A percentile compares a stretch with the other conserved stretches of the same genome.
phyloP scores from a whole-genome alignment of 176 grass and related monocot genomes.

The Oropetium thomaeum region DNA sequence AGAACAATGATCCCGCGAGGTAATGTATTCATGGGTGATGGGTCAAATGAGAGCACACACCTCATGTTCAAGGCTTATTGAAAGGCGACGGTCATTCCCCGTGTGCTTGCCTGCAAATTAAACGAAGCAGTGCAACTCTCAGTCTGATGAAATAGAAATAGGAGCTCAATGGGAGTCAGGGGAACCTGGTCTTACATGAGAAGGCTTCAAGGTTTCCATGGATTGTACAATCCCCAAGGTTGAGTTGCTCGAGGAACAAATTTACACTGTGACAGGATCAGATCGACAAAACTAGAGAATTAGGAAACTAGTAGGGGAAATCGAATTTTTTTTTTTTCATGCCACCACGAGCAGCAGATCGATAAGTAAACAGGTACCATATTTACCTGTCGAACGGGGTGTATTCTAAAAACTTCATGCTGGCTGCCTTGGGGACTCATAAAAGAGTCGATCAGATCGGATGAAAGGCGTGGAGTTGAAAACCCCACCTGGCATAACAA shows the following conservation, averaged over 20 bases:
- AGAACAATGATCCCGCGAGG: background rate
- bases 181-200: constrained; percentile 39
- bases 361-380: background rate
- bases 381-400: constrained; percentile 78
- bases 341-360: background rate
- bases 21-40: background rate
- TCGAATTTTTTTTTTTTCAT: background rate
- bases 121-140: background rate
- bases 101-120: constrained; percentile 76
- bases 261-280: constrained; percentile 46
- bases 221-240: constrained; percentile 68
- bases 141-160: constrained; percentile 11
- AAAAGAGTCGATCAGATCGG: constrained; percentile 12
- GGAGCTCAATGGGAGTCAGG: background rate
- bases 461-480: constrained; percentile 9
- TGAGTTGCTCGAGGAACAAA: constrained; percentile 68
- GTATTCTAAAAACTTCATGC: constrained; percentile 99
- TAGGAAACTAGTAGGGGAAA: background rate
- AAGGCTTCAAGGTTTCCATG: constrained; percentile 73
- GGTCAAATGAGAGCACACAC: constrained; percentile 4
- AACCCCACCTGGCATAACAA: background rate
- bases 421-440: constrained; percentile 31
- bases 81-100: constrained; percentile 75
- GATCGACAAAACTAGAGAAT: background rate
- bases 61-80: constrained; percentile 87